Percentiles rank a stretch among this genome's conserved stretches.
Evolutionary conservation across 805 yeast species (phyloP).

Genomic region (Zygotorulaspora chibaensis): DNA sequence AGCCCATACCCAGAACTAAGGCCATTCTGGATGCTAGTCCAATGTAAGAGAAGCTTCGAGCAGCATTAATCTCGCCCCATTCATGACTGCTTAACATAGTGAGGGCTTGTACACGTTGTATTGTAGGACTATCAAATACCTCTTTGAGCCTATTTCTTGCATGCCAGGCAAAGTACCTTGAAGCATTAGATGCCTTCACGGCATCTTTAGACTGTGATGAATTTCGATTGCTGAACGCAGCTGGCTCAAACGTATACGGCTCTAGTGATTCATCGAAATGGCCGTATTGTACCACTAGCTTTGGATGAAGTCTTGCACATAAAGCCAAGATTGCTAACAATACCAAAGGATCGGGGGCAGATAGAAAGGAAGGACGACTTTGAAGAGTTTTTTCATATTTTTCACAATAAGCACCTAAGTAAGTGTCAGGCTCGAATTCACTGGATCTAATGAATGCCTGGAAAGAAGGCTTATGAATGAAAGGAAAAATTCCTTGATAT

Average conservation of each 20-base stretch:
- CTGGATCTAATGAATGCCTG: not conserved
- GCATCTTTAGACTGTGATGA: too few relatives aligned
- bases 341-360: constrained; percentile 27
- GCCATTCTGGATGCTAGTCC: constrained; percentile 43
- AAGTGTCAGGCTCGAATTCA: not conserved
- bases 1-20: constrained; percentile 33
- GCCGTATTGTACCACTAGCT: constrained; percentile 34
- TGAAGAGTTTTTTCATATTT: not conserved
- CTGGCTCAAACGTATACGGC: constrained; percentile 32
- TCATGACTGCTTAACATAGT: constrained; percentile 39
- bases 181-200: constrained; percentile 32
- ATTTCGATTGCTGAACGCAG: not conserved
- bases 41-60: constrained; percentile 36
- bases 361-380: not conserved
- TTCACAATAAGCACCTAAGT: not conserved
- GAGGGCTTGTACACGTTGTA: constrained; percentile 39
- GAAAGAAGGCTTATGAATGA: not conserved
- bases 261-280: constrained; percentile 29
- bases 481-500: constrained; percentile 1
- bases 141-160: constrained; percentile 34
- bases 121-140: constrained; percentile 38
- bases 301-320: constrained; percentile 36
- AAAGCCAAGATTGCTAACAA: constrained; percentile 37
- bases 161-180: constrained; percentile 40
- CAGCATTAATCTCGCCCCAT: constrained; percentile 40